Percentiles rank a stretch among this genome's conserved stretches.
Conservation (phyloP, 2,329 filamentous ascomycete genomes). For the Scedosporium dehoogii region DNA sequence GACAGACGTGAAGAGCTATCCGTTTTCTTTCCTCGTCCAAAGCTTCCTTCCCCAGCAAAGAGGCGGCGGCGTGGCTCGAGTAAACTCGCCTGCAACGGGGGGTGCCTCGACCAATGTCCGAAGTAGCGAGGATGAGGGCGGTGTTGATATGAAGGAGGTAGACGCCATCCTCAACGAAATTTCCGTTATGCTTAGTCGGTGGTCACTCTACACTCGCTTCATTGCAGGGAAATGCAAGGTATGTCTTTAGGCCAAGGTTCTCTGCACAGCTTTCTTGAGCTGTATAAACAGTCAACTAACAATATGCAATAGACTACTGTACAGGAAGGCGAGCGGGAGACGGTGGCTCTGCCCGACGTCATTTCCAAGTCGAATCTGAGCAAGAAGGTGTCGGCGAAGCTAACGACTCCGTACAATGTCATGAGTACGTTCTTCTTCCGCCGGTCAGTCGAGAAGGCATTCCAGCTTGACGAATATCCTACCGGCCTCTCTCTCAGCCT, state of each 20-base stretch:
- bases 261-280: not conserved
- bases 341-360: slow-evolving; percentile 59
- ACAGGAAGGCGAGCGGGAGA: not conserved
- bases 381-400: slow-evolving; percentile 64
- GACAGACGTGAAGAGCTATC: slow-evolving; percentile 94
- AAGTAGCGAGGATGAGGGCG: slow-evolving; percentile 71
- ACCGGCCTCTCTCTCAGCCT: slow-evolving; percentile 67
- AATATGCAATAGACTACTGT: not conserved
- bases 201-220: slow-evolving; percentile 88
- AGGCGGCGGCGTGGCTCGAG: slow-evolving; percentile 51
- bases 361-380: slow-evolving; percentile 69
- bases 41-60: slow-evolving; percentile 74
- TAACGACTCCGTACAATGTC: slow-evolving; percentile 73
- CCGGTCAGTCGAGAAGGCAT: slow-evolving; percentile 91
- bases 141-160: slow-evolving; percentile 90
- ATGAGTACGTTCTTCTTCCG: slow-evolving; percentile 98
- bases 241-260: slow-evolving; percentile 20
- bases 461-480: slow-evolving; percentile 88
- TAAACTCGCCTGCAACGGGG: slow-evolving; percentile 59
- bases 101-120: slow-evolving; percentile 39
- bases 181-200: slow-evolving; percentile 82
- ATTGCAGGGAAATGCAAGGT: slow-evolving; percentile 78
- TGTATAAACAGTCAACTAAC: not conserved
- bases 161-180: slow-evolving; percentile 82
- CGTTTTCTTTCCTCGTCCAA: slow-evolving; percentile 93